phyloP scores from a whole-genome alignment of 2,329 filamentous ascomycete genomes.

The Graphiopsis chlorocephala region DNA sequence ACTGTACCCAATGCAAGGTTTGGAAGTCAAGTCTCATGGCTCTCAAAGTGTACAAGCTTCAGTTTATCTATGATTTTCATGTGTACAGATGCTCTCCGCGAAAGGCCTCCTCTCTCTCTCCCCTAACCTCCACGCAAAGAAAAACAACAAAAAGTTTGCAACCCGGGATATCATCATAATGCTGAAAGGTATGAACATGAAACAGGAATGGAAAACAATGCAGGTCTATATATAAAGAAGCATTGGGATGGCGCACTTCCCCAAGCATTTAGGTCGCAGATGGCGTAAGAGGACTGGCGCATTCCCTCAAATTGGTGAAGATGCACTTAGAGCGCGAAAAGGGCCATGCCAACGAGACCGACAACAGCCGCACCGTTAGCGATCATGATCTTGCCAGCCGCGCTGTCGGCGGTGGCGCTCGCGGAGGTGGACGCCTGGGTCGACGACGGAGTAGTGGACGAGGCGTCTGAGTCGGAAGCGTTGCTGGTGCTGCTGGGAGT shows the following conservation, averaged over 20 bases:
- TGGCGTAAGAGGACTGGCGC: too few relatives aligned
- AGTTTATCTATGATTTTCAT: background rate
- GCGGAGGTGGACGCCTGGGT: background rate
- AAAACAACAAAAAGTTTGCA: background rate
- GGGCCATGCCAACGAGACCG: constrained; percentile 1
- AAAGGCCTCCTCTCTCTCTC: background rate
- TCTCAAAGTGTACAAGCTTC: background rate
- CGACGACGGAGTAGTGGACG: background rate
- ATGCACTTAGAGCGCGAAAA: constrained; percentile 10
- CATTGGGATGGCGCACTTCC: background rate
- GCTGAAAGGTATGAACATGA: background rate
- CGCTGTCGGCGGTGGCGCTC: background rate
- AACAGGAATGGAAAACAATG: background rate
- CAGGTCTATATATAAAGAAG: background rate
- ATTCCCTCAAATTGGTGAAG: background rate
- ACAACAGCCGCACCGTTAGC: constrained; percentile 10
- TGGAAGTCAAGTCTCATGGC: background rate
- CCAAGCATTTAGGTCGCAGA: background rate
- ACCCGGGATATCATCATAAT: constrained; percentile 2
- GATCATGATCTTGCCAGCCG: constrained; percentile 4
- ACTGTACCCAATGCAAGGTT: too few relatives aligned
- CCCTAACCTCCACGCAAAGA: background rate
- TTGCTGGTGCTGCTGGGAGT: background rate
- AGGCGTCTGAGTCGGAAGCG: background rate
- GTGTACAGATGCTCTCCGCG: background rate